These are phyloP conservation scores for Aspergillus transmontanensis DNA, from an alignment of 2,329 filamentous ascomycete genomes.

Conservation along the genomic window DNA sequence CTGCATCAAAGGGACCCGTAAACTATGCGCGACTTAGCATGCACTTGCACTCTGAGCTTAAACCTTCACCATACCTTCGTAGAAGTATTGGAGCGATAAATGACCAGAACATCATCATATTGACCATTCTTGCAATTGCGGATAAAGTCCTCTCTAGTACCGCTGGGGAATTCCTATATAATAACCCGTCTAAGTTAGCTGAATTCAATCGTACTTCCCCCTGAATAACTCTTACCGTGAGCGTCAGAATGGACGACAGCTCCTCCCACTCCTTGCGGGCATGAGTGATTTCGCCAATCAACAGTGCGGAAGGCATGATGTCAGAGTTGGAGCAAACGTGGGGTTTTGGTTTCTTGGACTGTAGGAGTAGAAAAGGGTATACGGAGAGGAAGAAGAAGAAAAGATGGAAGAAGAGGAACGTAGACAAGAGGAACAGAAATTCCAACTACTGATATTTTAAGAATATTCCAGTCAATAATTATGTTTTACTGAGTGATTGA, in stretches of 20 bases:
- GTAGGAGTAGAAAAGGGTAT: neutral
- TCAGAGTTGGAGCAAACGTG: constrained; percentile 18
- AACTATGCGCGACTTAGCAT: constrained; percentile 26
- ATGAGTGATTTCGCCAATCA: constrained; percentile 49
- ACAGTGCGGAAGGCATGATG: constrained; percentile 43
- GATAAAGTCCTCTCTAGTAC: constrained; percentile 59
- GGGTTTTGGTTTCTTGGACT: neutral
- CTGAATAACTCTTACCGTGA: constrained; percentile 37
- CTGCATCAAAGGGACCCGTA: constrained; percentile 52
- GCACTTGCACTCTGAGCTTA: neutral
- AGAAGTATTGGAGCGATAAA: constrained; percentile 62
- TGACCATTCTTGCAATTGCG: constrained; percentile 56
- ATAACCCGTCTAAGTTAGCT: neutral
- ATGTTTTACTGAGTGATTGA: neutral
- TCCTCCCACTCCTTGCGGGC: constrained; percentile 47
- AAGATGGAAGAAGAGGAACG: neutral
- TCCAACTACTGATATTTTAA: constrained; percentile 5
- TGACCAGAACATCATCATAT: constrained; percentile 57
- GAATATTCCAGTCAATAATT: neutral
- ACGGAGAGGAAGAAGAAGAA: neutral
- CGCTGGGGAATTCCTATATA: constrained; percentile 54
- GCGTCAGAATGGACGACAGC: constrained; percentile 41
- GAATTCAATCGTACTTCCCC: neutral
- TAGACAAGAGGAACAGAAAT: constrained; percentile 8
- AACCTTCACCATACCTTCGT: constrained; percentile 41